Base-by-base conservation (phyloP, 2,329 filamentous ascomycete species). In the Penicillium sp. region DNA sequence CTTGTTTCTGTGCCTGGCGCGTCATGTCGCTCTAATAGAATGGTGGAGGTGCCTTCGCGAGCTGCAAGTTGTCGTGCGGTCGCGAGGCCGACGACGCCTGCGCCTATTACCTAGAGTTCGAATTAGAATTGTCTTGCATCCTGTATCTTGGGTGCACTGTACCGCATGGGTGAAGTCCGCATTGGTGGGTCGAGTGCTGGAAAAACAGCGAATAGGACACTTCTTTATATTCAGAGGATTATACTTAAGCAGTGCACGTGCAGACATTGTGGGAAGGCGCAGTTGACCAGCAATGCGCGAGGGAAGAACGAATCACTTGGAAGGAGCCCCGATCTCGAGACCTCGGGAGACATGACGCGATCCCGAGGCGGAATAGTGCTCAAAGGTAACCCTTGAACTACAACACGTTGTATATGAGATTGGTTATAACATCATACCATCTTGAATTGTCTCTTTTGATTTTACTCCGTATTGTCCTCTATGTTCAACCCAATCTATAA, bases 1-100 rank as follows among this genome's bases (percentile, higher is more conserved):
- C 88, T 92, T 0, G 91, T 96, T 76, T 97, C 92, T 27, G 85
- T 93, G 46, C 92, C 92, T 26, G 89, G 80, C 47, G 82, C 79
- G 19, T 79, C 74, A 77, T 96, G 89, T 26, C 89, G 85, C 74
- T 97, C 92, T 1, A 97, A 84, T 50, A 96, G 78, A 11, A 96
- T 80, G 0, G 90, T 93, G 2, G 83, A 84, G 6, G 81, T 80
- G 18, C 79, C 77, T 30, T 84, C 78, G 55, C 80, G 77, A 54
- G 75, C 73, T 50, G 91, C 85, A 23, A 96, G 81, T 59, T 86
- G 81, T 4, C 88, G 83, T 5, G 91, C 90, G 51, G 91, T 83
- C 8, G 92, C 88, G 2, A 96, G 82, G 10, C 92, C 92, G 34
- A 96, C 87, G 0, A 90, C 86, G 2, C 87, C 87, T 29, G 79